phyloP scores from a whole-genome alignment of 345 rosid genomes.

The Iberis pinnata region DNA sequence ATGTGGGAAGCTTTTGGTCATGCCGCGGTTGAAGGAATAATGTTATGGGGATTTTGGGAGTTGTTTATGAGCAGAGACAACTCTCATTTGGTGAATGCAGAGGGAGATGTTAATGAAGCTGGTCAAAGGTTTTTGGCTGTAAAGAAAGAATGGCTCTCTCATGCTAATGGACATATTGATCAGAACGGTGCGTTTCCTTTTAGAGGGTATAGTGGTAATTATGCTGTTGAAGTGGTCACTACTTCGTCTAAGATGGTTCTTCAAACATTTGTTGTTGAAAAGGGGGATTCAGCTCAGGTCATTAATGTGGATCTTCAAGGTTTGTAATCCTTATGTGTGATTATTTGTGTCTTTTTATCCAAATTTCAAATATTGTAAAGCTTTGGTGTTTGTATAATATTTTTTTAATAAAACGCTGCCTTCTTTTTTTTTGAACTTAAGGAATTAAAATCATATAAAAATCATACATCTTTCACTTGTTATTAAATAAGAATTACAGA shows the following conservation, averaged over 20 bases:
- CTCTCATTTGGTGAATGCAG: constrained; percentile 77
- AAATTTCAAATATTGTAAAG: not conserved
- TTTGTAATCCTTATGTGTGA: constrained; percentile 18
- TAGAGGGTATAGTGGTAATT: constrained; percentile 80
- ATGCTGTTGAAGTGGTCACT: constrained; percentile 47
- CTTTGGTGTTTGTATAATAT: not conserved
- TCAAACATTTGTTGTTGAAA: constrained; percentile 58
- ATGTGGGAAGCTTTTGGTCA: constrained; percentile 87
- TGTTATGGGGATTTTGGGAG: constrained; percentile 99
- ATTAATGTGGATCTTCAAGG: constrained; percentile 29
- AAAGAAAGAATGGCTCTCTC: constrained; percentile 71
- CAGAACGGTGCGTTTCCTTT: constrained; percentile 53
- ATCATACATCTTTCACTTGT: too few relatives aligned
- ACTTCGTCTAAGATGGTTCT: constrained; percentile 31
- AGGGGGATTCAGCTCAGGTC: constrained; percentile 40
- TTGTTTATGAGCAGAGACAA: constrained; percentile 73
- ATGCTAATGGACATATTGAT: constrained; percentile 46
- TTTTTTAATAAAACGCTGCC: too few relatives aligned
- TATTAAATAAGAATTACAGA: too few relatives aligned
- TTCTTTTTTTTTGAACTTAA: too few relatives aligned
- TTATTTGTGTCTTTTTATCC: not conserved
- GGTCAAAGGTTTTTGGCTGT: constrained; percentile 66
- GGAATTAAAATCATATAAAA: too few relatives aligned
- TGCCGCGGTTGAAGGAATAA: constrained; percentile 85
- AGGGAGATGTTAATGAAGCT: constrained; percentile 77